Conservation (phyloP, 2,329 filamentous ascomycete genomes). For the Alternaria longipes region DNA sequence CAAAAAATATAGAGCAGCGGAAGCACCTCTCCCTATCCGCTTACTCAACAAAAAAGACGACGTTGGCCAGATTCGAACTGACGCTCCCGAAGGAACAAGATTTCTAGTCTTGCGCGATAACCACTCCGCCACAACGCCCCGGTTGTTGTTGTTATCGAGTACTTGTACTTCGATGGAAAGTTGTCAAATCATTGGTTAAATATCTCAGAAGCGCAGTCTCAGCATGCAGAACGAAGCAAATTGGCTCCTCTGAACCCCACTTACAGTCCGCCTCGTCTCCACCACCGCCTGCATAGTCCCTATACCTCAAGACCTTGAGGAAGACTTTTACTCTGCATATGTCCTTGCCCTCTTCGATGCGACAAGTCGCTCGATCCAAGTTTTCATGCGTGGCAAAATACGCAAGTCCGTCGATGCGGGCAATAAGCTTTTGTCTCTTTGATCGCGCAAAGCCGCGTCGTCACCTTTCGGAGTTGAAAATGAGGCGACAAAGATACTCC, state of each 20-base stretch:
- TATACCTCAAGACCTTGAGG: neutral
- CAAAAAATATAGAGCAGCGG: neutral
- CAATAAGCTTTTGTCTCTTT: neutral
- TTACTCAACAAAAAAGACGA: slow-evolving; percentile 40
- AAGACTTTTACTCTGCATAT: neutral
- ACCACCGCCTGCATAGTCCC: neutral
- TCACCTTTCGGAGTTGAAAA: slow-evolving; percentile 38
- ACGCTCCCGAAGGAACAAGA: slow-evolving; percentile 55
- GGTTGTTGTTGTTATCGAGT: slow-evolving; percentile 3
- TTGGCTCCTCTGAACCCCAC: neutral
- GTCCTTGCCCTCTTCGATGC: neutral
- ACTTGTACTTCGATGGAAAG: slow-evolving; percentile 11
- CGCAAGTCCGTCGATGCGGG: neutral
- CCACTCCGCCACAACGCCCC: slow-evolving; percentile 53
- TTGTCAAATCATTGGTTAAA: too few species aligned
- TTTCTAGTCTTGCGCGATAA: slow-evolving; percentile 56
- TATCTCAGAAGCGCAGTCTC: too few species aligned
- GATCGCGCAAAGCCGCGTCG: slow-evolving; percentile 6
- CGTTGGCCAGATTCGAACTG: slow-evolving; percentile 53
- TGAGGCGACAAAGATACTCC: slow-evolving; percentile 27
- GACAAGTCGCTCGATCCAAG: neutral
- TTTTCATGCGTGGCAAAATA: neutral
- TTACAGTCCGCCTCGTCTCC: neutral
- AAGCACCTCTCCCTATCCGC: neutral
- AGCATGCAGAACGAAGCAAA: too few species aligned